Evolutionary conservation across 2,329 filamentous ascomycete genomes (phyloP), one percentile per base, ranked within the genome.

Genomic region (Monilinia fructicola): DNA sequence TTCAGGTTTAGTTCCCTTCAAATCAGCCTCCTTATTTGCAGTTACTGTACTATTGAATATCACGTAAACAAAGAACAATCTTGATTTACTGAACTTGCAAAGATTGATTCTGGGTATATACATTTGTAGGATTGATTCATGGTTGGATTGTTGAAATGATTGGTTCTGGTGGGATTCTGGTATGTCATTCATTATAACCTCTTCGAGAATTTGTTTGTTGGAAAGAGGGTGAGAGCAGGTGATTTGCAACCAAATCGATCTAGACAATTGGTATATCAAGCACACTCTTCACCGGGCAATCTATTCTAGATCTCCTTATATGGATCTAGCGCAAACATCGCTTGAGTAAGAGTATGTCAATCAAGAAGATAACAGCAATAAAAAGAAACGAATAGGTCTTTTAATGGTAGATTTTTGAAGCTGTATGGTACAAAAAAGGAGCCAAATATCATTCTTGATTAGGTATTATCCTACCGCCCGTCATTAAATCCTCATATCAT

Each of bases 361-460:
- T 60, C 5, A 5, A 35, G 3, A 4, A 18, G 12, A 11, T 26
- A 4, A 7, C 21, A 6, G 7, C 28, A 3, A 23, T 23, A 23
- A 5, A 46, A 3, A 18, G 12, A 2, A 11, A 10, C 1, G 9
- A 35, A 35, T 35, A 7, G 1, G 31, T 7, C 10, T 1, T 35
- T 35, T 1, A 28, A 59, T 5, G 6, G 26, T 16, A 21, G 26
- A 14, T 35, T 5, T 18, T 18, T 35, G 18, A 59, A n/a, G 31
- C 5, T 14, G 16, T 38, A 9, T 35, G 12, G 9, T n/a, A 16
- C 4, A 60, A 48, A 12, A 6, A 35, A 60, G 48, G 44, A 46
- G 48, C 28, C 18, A 48, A 60, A 16, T 35, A 48, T 60, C 6
- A 23, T 60, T 48, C 48, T 28, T 60, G 56, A 48, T 35, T 35